A percentile compares a stretch with the other conserved stretches of the same genome.
These are phyloP conservation scores for Nakaseomyces sp. DNA, from an alignment of 1,139 yeast genomes.

Conservation along the genomic window DNA sequence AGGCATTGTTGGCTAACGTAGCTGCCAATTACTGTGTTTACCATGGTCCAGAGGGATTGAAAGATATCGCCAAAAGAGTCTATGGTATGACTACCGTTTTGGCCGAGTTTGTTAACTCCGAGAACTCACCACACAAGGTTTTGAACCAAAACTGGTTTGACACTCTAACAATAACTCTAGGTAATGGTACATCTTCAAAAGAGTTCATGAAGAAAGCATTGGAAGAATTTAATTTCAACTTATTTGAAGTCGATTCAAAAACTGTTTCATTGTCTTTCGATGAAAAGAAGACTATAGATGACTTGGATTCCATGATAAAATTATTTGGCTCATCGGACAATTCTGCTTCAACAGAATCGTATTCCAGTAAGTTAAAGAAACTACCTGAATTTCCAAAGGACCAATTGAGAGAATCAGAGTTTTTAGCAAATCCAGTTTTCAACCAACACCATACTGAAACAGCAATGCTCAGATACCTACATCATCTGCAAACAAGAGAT, in stretches of 20 bases:
- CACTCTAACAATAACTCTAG: constrained; percentile 64
- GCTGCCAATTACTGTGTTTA: constrained; percentile 93
- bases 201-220: constrained; percentile 52
- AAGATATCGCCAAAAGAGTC: constrained; percentile 68
- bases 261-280: constrained; percentile 73
- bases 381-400: constrained; percentile 41
- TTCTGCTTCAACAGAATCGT: background rate
- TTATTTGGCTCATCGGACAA: constrained; percentile 42
- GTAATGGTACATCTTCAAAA: constrained; percentile 42
- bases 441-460: constrained; percentile 88
- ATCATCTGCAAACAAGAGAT: constrained; percentile 78
- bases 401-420: constrained; percentile 51
- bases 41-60: constrained; percentile 91
- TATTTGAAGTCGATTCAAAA: constrained; percentile 56
- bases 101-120: constrained; percentile 45
- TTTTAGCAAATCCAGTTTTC: constrained; percentile 71
- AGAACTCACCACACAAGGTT: constrained; percentile 44
- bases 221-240: constrained; percentile 55
- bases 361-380: constrained; percentile 14
- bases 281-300: constrained; percentile 67
- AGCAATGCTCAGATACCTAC: constrained; percentile 83
- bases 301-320: constrained; percentile 48
- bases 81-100: constrained; percentile 66
- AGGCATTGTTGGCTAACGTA: constrained; percentile 90
- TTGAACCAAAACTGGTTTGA: constrained; percentile 71